Evolutionary conservation across 495 filamentous ascomycete genomes (phyloP).

Genomic region (Rostrohypoxylon terebratum): DNA sequence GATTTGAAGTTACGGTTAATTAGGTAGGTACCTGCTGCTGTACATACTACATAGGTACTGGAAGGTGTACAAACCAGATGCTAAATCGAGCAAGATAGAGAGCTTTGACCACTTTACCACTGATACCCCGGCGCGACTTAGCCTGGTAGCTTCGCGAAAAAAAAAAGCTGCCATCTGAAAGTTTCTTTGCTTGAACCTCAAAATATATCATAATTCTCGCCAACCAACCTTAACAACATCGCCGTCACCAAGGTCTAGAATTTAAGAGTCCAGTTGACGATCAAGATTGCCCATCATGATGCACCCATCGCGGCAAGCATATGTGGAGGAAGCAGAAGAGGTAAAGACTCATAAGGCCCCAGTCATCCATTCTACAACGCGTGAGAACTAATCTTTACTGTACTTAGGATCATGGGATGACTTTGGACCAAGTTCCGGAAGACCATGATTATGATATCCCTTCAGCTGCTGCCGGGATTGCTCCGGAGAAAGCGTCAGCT

Average conservation of each 20-base stretch:
- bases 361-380: constrained; percentile 32
- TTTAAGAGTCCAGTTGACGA: neutral
- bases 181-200: neutral
- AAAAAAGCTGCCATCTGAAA: constrained; percentile 14
- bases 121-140: neutral
- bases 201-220: neutral
- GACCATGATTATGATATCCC: constrained; percentile 90
- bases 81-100: neutral
- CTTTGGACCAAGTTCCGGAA: constrained; percentile 81
- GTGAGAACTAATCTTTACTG: constrained; percentile 50
- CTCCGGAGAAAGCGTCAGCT: constrained; percentile 88
- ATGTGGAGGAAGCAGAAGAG: constrained; percentile 87
- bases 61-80: neutral
- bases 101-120: neutral
- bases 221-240: neutral
- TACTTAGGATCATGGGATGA: constrained; percentile 72
- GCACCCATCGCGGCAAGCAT: constrained; percentile 94
- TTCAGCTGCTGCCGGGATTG: constrained; percentile 75
- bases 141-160: constrained; percentile 3
- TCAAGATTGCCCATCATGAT: constrained; percentile 64
- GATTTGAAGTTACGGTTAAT: too few species aligned
- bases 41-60: neutral
- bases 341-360: constrained; percentile 64
- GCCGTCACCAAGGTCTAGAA: neutral
- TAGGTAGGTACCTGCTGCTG: neutral